These are phyloP conservation scores for Pelargonium citronellum DNA, from an alignment of 441 rosid species.

Conservation along the genomic window DNA sequence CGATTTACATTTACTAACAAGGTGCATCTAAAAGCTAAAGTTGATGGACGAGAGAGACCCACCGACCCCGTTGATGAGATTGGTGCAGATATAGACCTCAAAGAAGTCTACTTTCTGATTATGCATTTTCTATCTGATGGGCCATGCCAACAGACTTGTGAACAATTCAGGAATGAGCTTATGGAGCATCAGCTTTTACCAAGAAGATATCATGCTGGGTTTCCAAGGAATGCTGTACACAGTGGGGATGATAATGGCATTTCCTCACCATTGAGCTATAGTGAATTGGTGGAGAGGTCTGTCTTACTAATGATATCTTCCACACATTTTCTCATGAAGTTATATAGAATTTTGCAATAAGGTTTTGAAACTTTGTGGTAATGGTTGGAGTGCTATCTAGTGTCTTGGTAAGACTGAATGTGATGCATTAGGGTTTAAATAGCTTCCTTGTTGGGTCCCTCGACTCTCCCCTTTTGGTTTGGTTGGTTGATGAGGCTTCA, in stretches of 20 bases:
- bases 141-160: slow-evolving; percentile 77
- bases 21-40: slow-evolving; percentile 39
- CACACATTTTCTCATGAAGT: slow-evolving; percentile 8
- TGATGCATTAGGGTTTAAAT: neutral
- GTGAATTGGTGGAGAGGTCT: slow-evolving; percentile 72
- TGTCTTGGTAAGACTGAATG: slow-evolving; percentile 3
- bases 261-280: slow-evolving; percentile 73
- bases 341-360: slow-evolving; percentile 1
- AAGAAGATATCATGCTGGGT: slow-evolving; percentile 96
- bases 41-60: slow-evolving; percentile 37
- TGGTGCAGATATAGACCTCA: slow-evolving; percentile 60
- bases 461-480: neutral
- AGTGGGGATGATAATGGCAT: slow-evolving; percentile 67
- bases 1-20: slow-evolving; percentile 37
- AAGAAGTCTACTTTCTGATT: slow-evolving; percentile 86
- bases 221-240: slow-evolving; percentile 63
- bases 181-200: slow-evolving; percentile 89
- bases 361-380: slow-evolving; percentile 15
- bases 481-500: neutral
- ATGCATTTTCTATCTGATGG: slow-evolving; percentile 53
- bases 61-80: slow-evolving; percentile 28
- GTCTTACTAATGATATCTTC: slow-evolving; percentile 1
- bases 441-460: neutral
- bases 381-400: slow-evolving; percentile 13
- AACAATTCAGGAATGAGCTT: slow-evolving; percentile 76